Conservation (phyloP, 371 early-diverging fungal genomes). For the Syncephalastrum sp. region DNA sequence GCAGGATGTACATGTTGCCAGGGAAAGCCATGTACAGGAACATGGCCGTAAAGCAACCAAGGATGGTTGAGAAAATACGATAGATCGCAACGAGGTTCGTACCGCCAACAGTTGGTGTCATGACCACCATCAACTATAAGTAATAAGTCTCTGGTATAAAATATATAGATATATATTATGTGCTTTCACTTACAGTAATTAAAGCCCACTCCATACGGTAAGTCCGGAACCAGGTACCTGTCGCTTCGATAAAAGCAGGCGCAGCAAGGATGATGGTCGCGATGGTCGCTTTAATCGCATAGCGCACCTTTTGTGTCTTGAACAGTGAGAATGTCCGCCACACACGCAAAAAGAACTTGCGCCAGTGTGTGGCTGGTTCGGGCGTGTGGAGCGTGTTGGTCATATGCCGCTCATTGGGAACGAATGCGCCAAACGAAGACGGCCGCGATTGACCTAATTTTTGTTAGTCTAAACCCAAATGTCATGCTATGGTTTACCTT, state of each 20-base stretch:
- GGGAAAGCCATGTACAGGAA: slow-evolving; percentile 59
- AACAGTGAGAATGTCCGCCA: slow-evolving; percentile 63
- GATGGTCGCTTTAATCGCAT: slow-evolving; percentile 69
- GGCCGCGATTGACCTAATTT: not conserved
- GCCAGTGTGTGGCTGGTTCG: slow-evolving; percentile 50
- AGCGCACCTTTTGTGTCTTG: slow-evolving; percentile 65
- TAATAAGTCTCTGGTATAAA: not conserved
- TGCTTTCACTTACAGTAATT: slow-evolving; percentile 56
- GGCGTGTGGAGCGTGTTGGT: slow-evolving; percentile 69
- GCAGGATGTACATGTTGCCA: slow-evolving; percentile 47
- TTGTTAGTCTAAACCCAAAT: not conserved
- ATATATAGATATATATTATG: not conserved
- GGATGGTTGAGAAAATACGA: slow-evolving; percentile 72
- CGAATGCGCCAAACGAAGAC: slow-evolving; percentile 21
- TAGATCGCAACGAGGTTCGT: slow-evolving; percentile 73
- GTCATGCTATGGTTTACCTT: slow-evolving; percentile 2
- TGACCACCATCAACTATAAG: slow-evolving; percentile 65
- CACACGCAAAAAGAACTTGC: slow-evolving; percentile 50
- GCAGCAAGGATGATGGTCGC: slow-evolving; percentile 58
- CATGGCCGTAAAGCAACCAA: slow-evolving; percentile 66
- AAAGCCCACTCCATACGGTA: slow-evolving; percentile 84
- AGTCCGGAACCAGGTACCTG: slow-evolving; percentile 53
- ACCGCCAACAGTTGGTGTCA: slow-evolving; percentile 89
- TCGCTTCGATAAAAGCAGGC: slow-evolving; percentile 67
- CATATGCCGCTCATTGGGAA: slow-evolving; percentile 53